These are phyloP conservation scores for Tricholoma flavovirens DNA, from an alignment of 768 basidiomycete species.

Conservation along the genomic window DNA sequence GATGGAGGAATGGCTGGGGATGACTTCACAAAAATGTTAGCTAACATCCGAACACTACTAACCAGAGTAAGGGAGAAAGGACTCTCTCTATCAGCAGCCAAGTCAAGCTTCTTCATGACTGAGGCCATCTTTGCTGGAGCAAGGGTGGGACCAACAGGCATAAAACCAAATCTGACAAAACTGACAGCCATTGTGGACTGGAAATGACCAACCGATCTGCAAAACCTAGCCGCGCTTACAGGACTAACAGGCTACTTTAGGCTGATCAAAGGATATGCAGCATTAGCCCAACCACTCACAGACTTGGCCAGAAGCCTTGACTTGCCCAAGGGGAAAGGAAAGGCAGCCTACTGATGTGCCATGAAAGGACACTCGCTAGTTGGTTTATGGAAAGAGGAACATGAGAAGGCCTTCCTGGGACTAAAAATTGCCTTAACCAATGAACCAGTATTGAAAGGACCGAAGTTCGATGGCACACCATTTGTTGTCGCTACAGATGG, in stretches of 20 bases:
- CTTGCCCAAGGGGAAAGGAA: conserved; percentile 12
- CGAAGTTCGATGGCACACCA: conserved; percentile 25
- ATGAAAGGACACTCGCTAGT: background rate
- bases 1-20: background rate
- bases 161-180: conserved; percentile 30
- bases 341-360: conserved; percentile 3
- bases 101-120: conserved; percentile 28
- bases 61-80: conserved; percentile 16
- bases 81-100: conserved; percentile 10
- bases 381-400: too few species aligned
- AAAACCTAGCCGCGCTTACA: conserved; percentile 8
- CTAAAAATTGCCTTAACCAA: conserved; percentile 27
- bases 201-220: conserved; percentile 4
- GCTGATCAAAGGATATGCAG: conserved; percentile 26
- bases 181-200: conserved; percentile 15
- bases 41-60: too few species aligned
- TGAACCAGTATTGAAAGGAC: conserved; percentile 27
- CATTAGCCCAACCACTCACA: conserved; percentile 23
- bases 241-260: conserved; percentile 25
- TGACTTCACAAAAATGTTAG: too few species aligned
- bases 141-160: conserved; percentile 23
- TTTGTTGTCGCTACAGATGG: conserved; percentile 30
- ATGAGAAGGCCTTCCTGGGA: conserved; percentile 18
- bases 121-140: conserved; percentile 32
- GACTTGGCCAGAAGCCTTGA: conserved; percentile 21